Base-by-base conservation (phyloP, 495 filamentous ascomycete genomes). In the Penicillium subrubescens region DNA sequence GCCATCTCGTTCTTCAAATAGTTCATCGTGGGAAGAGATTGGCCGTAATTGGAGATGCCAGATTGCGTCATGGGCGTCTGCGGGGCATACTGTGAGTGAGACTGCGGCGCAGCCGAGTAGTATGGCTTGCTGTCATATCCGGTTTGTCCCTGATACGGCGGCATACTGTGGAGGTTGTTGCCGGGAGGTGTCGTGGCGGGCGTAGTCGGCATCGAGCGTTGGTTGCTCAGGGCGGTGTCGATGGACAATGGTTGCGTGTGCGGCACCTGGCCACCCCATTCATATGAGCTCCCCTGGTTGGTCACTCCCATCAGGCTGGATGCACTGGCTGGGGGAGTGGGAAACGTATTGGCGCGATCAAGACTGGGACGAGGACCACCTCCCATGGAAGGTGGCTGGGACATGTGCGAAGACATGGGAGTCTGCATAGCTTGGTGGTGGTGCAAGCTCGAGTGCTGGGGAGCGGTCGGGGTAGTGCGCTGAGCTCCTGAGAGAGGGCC, bases 1-100 rank as follows among this genome's bases (percentile, higher is more conserved):
- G 90, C 93, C 93, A 98, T 97, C 57, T 97, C 94, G 68, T 79
- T 91, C 79, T 94, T 97, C 65, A 93, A 81, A 69, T 97, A 96
- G n/a, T 81, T 79, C 63, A 75, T 84, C n/a, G 82, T 71, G 48
- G 81, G 79, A 31, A 87, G 62, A 6, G 82, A 74, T 48, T 84
- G 84, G 2, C 84, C 81, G 71, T 94, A 96, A 5, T 89, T 80
- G 51, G 86, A 81, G 77, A 94, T 88, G n/a, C 87, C 86, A 53
- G 88, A 87, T 31, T 87, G 85, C 8, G 83, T 81, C 57, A 87
- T 79, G 19, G 86, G 85, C 15, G 85, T 83, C 14, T 90, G 84
- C 12, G 88, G 79, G 10, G 86, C 78, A 67, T 96, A 97, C 17
- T 89, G 86, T 3, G 84, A 79, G 63, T 92, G 89, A 50, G 90